These are phyloP conservation scores for Xylaria telfairii DNA, from an alignment of 495 filamentous ascomycete genomes.

Conservation along the genomic window DNA sequence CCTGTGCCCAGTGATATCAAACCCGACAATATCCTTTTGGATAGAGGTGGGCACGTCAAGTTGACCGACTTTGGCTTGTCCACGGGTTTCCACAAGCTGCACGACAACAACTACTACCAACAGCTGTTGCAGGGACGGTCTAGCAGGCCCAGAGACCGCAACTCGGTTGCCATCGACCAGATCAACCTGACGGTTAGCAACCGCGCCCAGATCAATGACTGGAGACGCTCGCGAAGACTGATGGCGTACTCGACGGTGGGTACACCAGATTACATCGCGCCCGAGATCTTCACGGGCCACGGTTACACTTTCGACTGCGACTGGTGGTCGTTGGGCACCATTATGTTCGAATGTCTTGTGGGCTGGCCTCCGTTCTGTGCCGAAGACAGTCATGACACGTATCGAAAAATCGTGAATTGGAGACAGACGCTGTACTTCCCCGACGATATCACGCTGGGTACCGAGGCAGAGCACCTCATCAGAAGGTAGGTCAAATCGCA, in stretches of 20 bases:
- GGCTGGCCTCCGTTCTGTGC: slow-evolving; percentile 99
- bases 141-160: slow-evolving; percentile 76
- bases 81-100: slow-evolving; percentile 95
- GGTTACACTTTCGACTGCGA: slow-evolving; percentile 96
- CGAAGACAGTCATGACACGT: slow-evolving; percentile 95
- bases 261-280: slow-evolving; percentile 98
- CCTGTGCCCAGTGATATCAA: slow-evolving; percentile 83
- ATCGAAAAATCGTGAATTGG: slow-evolving; percentile 99
- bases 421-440: slow-evolving; percentile 94
- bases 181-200: slow-evolving; percentile 99
- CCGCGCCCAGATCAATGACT: slow-evolving; percentile 95
- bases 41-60: slow-evolving; percentile 95
- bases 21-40: slow-evolving; percentile 96
- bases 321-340: slow-evolving; percentile 98
- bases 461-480: slow-evolving; percentile 86
- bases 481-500: slow-evolving; percentile 63
- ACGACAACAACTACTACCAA: slow-evolving; percentile 98
- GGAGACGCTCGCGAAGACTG: slow-evolving; percentile 91
- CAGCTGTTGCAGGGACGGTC: slow-evolving; percentile 86
- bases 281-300: slow-evolving; percentile 95
- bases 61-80: slow-evolving; percentile 98
- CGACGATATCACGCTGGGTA: slow-evolving; percentile 86
- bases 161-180: slow-evolving; percentile 93
- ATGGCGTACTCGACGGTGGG: slow-evolving; percentile 99
- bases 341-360: slow-evolving; percentile 99